Evolutionary conservation across 1,284 basidiomycete species (phyloP).

Genomic region (Cryptococcus wingfieldii): DNA sequence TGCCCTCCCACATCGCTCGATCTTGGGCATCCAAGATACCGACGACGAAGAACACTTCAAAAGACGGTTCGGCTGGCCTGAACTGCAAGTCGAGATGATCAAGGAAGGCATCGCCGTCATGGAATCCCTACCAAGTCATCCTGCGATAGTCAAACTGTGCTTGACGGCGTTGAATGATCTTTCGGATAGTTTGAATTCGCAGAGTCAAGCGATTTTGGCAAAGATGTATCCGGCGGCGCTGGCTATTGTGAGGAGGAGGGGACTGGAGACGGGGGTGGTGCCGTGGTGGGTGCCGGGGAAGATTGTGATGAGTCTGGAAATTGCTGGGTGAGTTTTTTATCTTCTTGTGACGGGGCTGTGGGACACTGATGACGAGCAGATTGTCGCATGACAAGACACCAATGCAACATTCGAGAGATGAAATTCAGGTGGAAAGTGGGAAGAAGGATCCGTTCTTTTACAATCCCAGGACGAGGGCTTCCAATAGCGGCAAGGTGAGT

Average conservation of each 20-base stretch:
- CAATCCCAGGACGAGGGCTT: constrained; percentile 64
- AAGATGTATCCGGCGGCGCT: constrained; percentile 65
- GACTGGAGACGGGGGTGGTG: constrained; percentile 59
- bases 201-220: constrained; percentile 74
- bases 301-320: constrained; percentile 71
- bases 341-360: constrained; percentile 6
- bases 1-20: constrained; percentile 38
- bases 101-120: constrained; percentile 86
- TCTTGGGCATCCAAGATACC: background rate
- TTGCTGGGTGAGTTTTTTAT: constrained; percentile 60
- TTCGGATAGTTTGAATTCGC: constrained; percentile 60
- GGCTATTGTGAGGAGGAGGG: constrained; percentile 67
- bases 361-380: constrained; percentile 47
- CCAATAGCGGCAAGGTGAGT: constrained; percentile 58
- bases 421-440: constrained; percentile 22
- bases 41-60: background rate
- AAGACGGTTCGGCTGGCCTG: constrained; percentile 75
- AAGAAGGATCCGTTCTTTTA: constrained; percentile 77
- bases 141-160: constrained; percentile 29
- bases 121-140: constrained; percentile 67
- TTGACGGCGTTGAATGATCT: constrained; percentile 70
- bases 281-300: constrained; percentile 76
- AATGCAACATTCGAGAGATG: constrained; percentile 58
- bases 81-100: constrained; percentile 83
- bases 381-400: constrained; percentile 67